phyloP scores from a whole-genome alignment of 345 rosid species.

The Draba incana region DNA sequence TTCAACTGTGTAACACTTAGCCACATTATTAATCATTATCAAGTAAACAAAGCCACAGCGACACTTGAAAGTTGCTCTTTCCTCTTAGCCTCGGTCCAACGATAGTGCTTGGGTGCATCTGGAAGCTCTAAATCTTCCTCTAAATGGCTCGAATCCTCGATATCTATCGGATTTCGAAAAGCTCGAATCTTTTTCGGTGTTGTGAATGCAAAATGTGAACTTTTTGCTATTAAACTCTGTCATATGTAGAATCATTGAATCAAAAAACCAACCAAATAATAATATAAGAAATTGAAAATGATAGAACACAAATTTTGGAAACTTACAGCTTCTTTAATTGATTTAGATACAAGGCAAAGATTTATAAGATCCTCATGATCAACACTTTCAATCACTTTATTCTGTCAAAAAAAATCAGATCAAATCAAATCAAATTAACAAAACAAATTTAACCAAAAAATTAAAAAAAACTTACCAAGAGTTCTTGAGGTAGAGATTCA shows the following conservation, averaged over 20 bases:
- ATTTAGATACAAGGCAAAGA: conserved; percentile 62
- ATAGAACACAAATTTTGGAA: neutral
- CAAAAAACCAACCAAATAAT: conserved; percentile 6
- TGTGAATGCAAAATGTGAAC: conserved; percentile 59
- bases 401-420: conserved; percentile 43
- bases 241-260: neutral
- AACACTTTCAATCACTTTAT: conserved; percentile 66
- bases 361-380: conserved; percentile 75
- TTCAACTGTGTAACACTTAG: neutral
- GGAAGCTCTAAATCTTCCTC: conserved; percentile 62
- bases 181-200: conserved; percentile 69
- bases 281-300: neutral
- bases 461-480: conserved; percentile 51
- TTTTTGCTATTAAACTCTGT: conserved; percentile 68
- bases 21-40: conserved; percentile 1
- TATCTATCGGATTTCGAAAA: conserved; percentile 47
- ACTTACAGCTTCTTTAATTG: conserved; percentile 79
- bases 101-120: conserved; percentile 51
- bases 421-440: conserved; percentile 10
- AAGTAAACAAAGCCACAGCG: conserved; percentile 57
- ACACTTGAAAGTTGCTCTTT: conserved; percentile 50
- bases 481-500: conserved; percentile 76
- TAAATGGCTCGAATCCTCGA: conserved; percentile 30
- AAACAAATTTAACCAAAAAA: neutral
- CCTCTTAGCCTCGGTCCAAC: conserved; percentile 43